Base-by-base conservation (phyloP, 176 grass and related monocot species). In the Cenchrus fungigraminus region DNA sequence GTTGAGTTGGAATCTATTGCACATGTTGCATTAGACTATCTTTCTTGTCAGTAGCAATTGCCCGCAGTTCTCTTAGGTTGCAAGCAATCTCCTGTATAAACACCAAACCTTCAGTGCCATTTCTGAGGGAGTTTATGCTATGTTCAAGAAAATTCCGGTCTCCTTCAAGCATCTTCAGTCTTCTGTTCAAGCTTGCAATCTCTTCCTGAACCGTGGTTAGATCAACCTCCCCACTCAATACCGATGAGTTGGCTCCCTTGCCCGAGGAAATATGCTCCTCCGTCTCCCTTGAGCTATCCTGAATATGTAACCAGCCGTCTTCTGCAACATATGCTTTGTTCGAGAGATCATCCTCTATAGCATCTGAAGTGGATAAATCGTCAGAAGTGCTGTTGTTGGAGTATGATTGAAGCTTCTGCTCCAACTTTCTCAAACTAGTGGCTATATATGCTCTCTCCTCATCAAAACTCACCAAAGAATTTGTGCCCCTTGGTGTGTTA, bases 121-220 rank as follows among this genome's bases (percentile, higher is more conserved):
- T 90, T 62, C 61, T 90, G 34, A 92, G 93, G 75, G 90, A 90
- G 77, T 95, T 95, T 65, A 90, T 84, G 59, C 88, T 90, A 37
- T 92, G 93, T 69, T 90, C 93, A 74, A 95, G 83, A 83, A 95
- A 92, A 84, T 86, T 81, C 4, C 40, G 76, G 82, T 92, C 93
- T 59, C 82, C 86, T 80, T 92, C 87, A 69, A 95, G 86, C 51
- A 67, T 88, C 60, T 84, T 83, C 78, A 95, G 76, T 72, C 90
- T 92, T 83, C 68, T 74, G 62, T 85, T 84, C 83, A 92, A 83
- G 7, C 54, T 63, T 64, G 80, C 80, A 58, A 92, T 77, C 81
- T 95, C 88, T 69, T 92, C 71, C 54, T 90, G 74, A 65, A 95
- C 54, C 74, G 80, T 70, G 70, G 43, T 52, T 78, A 86, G 13